Evolutionary conservation across 164 flowering plant species (phyloP).

Genomic region (Kingdonia uniflora): DNA sequence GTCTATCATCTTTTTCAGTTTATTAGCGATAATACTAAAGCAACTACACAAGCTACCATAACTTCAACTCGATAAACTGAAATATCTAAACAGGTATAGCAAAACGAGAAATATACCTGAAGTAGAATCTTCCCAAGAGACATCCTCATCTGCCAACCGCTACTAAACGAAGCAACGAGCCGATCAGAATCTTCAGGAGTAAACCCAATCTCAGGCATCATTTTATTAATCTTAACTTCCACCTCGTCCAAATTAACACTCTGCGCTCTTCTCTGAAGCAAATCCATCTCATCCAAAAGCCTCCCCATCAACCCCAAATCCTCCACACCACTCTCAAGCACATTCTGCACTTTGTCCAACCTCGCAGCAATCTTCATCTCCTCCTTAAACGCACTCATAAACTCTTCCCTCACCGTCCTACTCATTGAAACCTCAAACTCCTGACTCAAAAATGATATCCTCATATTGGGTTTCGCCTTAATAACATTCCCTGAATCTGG

Average conservation of each 20-base stretch:
- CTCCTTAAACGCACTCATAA: slow-evolving; percentile 80
- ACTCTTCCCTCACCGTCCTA: slow-evolving; percentile 90
- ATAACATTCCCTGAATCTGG: slow-evolving; percentile 92
- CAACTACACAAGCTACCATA: too few species aligned
- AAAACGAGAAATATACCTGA: slow-evolving; percentile 50
- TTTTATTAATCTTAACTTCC: slow-evolving; percentile 73
- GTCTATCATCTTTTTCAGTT: too few species aligned
- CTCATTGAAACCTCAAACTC: slow-evolving; percentile 85
- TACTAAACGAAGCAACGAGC: slow-evolving; percentile 83
- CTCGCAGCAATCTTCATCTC: slow-evolving; percentile 70
- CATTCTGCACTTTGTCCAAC: slow-evolving; percentile 90
- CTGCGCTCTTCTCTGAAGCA: slow-evolving; percentile 77
- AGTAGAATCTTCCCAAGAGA: slow-evolving; percentile 92
- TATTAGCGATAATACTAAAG: too few species aligned
- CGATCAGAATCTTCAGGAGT: slow-evolving; percentile 76
- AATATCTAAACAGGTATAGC: too few species aligned
- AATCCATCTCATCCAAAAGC: slow-evolving; percentile 95
- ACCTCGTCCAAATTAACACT: slow-evolving; percentile 71
- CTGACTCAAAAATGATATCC: slow-evolving; percentile 77
- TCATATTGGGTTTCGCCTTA: slow-evolving; percentile 83
- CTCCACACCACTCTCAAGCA: slow-evolving; percentile 69
- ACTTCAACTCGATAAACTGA: too few species aligned
- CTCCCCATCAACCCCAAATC: slow-evolving; percentile 94
- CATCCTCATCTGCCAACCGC: slow-evolving; percentile 99
- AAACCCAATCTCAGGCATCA: slow-evolving; percentile 96